Conservation (phyloP, 106 monocot genomes). For the Posidonia australis region DNA sequence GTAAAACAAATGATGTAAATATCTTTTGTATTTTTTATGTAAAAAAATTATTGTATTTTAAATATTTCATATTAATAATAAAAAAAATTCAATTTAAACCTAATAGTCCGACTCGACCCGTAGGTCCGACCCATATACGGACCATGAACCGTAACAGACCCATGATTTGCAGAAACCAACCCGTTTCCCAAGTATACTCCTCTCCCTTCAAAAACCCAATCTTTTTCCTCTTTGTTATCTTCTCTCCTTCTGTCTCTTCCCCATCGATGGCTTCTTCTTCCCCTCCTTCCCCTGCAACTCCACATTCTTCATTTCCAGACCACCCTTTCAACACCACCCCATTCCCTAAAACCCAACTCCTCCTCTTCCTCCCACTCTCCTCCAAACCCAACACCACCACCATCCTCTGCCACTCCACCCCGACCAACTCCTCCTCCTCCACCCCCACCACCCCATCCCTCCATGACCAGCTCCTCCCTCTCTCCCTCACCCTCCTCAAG, state of each 20-base stretch:
- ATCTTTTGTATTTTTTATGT: no score
- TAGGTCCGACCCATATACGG: no score
- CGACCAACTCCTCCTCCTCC: not conserved
- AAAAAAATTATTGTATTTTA: no score
- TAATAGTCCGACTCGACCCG: no score
- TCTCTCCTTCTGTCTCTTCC: not conserved
- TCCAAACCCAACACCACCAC: constrained; percentile 3
- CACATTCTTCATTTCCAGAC: not conserved
- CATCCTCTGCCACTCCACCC: not conserved
- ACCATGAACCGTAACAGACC: no score
- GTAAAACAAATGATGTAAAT: no score
- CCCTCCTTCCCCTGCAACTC: not conserved
- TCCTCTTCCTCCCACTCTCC: constrained; percentile 1
- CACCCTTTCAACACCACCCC: constrained; percentile 1
- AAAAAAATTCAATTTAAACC: no score
- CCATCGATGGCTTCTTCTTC: constrained; percentile 4
- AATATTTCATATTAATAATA: no score
- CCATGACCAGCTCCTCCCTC: constrained; percentile 64
- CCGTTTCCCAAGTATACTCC: no score
- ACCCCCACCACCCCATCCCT: constrained; percentile 29
- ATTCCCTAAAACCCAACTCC: constrained; percentile 3
- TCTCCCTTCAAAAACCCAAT: constrained; percentile 13
- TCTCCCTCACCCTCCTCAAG: constrained; percentile 62
- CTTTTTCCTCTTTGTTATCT: no score
- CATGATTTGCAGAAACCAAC: no score